These are phyloP conservation scores for Tothia fuscella DNA, from an alignment of 2,329 filamentous ascomycete species.

Conservation along the genomic window DNA sequence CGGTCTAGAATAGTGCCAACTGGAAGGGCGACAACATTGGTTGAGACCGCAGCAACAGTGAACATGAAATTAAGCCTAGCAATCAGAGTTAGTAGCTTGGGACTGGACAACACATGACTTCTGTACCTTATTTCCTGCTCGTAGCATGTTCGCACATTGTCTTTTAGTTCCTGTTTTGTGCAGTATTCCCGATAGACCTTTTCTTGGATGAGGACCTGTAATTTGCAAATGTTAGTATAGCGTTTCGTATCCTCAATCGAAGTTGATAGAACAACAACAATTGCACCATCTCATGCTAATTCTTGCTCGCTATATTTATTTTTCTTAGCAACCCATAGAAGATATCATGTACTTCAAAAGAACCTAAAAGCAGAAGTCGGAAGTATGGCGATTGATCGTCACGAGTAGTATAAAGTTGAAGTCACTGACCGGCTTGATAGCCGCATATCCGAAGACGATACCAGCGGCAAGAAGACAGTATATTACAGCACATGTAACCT, in stretches of 20 bases:
- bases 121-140: conserved; percentile 43
- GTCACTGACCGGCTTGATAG: conserved; percentile 69
- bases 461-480: conserved; percentile 71
- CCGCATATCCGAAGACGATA: conserved; percentile 73
- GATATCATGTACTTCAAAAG: too few relatives aligned
- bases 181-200: conserved; percentile 60
- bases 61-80: conserved; percentile 78
- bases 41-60: conserved; percentile 75
- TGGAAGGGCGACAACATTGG: conserved; percentile 76
- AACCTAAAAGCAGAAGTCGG: too few relatives aligned
- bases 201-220: conserved; percentile 61
- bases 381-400: too few relatives aligned
- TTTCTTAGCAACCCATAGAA: neutral
- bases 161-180: conserved; percentile 37
- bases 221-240: too few relatives aligned
- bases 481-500: conserved; percentile 55
- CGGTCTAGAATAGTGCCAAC: conserved; percentile 76
- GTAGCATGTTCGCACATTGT: conserved; percentile 41
- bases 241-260: too few relatives aligned
- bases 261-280: too few relatives aligned
- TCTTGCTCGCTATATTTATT: too few relatives aligned
- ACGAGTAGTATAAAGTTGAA: neutral
- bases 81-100: neutral
- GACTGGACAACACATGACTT: neutral
- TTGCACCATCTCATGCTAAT: too few relatives aligned